Percentiles rank a stretch among this genome's conserved stretches.
These are phyloP conservation scores for Brassica incana DNA, from an alignment of 345 rosid species.

Conservation along the genomic window DNA sequence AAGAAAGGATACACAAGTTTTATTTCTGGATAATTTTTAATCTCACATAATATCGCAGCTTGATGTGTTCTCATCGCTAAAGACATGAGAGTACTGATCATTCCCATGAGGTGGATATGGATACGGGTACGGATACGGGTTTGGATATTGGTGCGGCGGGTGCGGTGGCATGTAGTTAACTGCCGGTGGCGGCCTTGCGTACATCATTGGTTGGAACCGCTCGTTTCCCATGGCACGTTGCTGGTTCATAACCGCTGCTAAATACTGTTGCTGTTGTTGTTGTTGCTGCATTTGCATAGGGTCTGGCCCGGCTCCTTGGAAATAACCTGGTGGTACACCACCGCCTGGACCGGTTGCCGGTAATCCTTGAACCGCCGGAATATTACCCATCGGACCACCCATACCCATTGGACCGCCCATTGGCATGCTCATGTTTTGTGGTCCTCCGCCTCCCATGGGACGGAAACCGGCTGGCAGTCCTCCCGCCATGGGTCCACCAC, in stretches of 20 bases:
- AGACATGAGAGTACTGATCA: slow-evolving; percentile 53
- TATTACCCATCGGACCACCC: slow-evolving; percentile 44
- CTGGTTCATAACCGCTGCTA: slow-evolving; percentile 87
- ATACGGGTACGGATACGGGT: slow-evolving; percentile 48
- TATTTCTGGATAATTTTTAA: background rate
- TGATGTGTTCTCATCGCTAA: slow-evolving; percentile 88
- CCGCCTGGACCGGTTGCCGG: slow-evolving; percentile 53
- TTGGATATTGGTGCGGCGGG: slow-evolving; percentile 41
- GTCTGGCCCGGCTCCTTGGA: slow-evolving; percentile 67
- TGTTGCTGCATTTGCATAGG: slow-evolving; percentile 64
- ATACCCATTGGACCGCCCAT: slow-evolving; percentile 43
- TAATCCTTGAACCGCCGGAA: slow-evolving; percentile 81
- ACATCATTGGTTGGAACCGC: slow-evolving; percentile 91
- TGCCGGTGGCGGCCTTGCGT: slow-evolving; percentile 81
- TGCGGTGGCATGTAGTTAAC: slow-evolving; percentile 76
- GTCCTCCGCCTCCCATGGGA: slow-evolving; percentile 46
- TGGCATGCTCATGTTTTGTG: slow-evolving; percentile 44
- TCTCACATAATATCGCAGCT: slow-evolving; percentile 88
- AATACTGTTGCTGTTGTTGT: slow-evolving; percentile 56
- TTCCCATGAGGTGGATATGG: slow-evolving; percentile 37
- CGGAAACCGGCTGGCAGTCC: slow-evolving; percentile 26
- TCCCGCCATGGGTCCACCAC: slow-evolving; percentile 37
- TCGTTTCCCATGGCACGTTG: slow-evolving; percentile 77
- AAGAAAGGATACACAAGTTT: slow-evolving; percentile 28
- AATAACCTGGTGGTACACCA: slow-evolving; percentile 52